Conservation (phyloP, 1,139 yeast species). For the Debaryomyces psychrophilus region DNA sequence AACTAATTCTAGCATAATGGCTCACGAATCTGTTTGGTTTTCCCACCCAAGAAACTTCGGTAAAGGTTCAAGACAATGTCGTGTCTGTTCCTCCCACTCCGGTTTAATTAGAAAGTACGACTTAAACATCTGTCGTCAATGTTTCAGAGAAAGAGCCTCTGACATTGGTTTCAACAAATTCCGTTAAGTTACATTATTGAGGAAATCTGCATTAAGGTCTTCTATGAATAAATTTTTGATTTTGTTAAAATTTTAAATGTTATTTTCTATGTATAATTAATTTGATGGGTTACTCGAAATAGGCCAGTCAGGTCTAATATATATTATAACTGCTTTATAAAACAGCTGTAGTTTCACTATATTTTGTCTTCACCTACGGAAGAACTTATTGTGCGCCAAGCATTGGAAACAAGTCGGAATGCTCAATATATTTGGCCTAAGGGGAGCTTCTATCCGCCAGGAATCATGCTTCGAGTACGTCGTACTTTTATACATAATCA, state of each 20-base stretch:
- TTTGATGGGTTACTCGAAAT: conserved; percentile 17
- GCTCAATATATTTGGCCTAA: no score
- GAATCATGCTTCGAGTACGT: background rate
- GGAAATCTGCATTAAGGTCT: conserved; percentile 10
- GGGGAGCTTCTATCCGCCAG: no score
- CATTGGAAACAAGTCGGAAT: no score
- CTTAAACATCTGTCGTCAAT: conserved; percentile 99
- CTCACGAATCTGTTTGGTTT: conserved; percentile 99
- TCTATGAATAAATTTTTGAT: conserved; percentile 5
- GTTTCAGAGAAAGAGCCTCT: conserved; percentile 99
- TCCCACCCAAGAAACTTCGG: conserved; percentile 99
- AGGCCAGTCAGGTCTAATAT: conserved; percentile 11
- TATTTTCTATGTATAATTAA: conserved; percentile 29
- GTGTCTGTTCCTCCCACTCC: conserved; percentile 98
- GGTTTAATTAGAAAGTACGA: conserved; percentile 99
- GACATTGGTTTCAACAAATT: conserved; percentile 99
- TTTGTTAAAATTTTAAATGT: conserved; percentile 11
- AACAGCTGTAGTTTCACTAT: background rate
- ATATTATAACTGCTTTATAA: conserved; percentile 9
- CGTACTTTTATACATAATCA: no score
- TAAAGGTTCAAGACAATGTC: conserved; percentile 99
- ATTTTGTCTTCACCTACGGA: no score
- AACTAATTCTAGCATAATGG: conserved; percentile 66
- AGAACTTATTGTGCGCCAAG: no score
- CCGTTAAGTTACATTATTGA: conserved; percentile 62